Percentiles rank a stretch among this genome's conserved stretches.
phyloP scores from a whole-genome alignment of 768 basidiomycete genomes.

The Tulasnella calospora region DNA sequence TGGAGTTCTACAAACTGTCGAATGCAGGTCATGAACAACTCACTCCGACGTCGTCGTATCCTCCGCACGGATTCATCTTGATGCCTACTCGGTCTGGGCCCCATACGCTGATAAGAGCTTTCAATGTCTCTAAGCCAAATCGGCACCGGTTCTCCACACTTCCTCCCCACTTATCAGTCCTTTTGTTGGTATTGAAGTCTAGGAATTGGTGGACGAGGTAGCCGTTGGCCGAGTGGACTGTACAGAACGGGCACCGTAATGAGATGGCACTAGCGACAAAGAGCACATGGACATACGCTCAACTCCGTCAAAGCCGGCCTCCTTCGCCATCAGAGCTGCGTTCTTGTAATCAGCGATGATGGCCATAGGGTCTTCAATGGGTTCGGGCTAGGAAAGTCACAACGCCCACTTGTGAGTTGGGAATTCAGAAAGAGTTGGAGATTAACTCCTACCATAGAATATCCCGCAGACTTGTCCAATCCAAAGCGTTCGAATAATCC shows the following conservation, averaged over 20 bases:
- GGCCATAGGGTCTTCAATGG: conserved; percentile 42
- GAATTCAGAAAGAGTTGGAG: background rate
- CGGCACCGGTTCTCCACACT: conserved; percentile 42
- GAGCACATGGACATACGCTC: conserved; percentile 37
- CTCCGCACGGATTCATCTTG: conserved; percentile 45
- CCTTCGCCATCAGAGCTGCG: conserved; percentile 47
- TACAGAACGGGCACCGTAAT: background rate
- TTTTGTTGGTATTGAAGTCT: conserved; percentile 37
- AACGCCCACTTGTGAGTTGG: background rate
- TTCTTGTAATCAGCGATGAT: conserved; percentile 42
- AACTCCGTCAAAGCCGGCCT: conserved; percentile 55
- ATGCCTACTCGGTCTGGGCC: conserved; percentile 44
- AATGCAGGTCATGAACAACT: conserved; percentile 32
- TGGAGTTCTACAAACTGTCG: background rate
- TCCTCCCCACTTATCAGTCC: conserved; percentile 47
- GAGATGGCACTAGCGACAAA: background rate
- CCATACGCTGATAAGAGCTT: conserved; percentile 40
- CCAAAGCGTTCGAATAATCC: conserved; percentile 1
- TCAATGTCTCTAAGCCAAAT: conserved; percentile 40
- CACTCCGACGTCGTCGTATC: conserved; percentile 44
- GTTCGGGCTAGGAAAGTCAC: conserved; percentile 32
- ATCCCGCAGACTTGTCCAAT: background rate
- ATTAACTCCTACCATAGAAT: background rate
- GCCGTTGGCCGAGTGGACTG: conserved; percentile 35
- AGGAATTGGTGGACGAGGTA: conserved; percentile 43